Evolutionary conservation across 192 early-diverging fungal species (phyloP), one percentile per base, ranked within the genome.

Genomic region (Neocallimastix lanati): DNA sequence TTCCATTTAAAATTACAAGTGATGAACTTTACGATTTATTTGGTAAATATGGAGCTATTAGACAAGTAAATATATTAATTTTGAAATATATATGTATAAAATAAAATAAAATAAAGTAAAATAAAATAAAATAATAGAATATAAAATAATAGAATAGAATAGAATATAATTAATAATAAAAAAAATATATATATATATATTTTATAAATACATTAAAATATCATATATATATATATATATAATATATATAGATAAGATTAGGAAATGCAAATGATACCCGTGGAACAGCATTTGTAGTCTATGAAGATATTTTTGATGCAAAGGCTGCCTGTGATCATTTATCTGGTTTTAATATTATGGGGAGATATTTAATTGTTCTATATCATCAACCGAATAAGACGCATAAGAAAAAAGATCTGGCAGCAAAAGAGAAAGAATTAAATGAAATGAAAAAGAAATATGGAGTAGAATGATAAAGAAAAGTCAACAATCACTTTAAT

Each of bases 1-100:
- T 99, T 35, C 95, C 97, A 16, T 99, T 94, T 88, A 97, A 97
- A 86, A 96, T 98, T 82, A 94, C 97, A 13, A 81, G 92, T 0
- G 97, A 97, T 81, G 97, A 99, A 82, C 91, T 99, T 91, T 99
- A 95, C 82, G 97, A 99, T 82, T 88, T 99, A 76, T 99, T 99
- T 91, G 96, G 96, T 78, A 95, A 88, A 85, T 98, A 97, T 84
- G 95, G 95, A 25, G 91, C 94, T 2, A 94, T 97, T 79, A 88
- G 97, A 77, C 97, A 99, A 87, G 96, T 99, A 38, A 87, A 96
- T 83, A 83, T 93, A 78, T 88, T 84, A 82, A 81, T 77, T 15
- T 37, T 28, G 35, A 29, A n/a, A 27, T 38, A n/a, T 28, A 12
- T n/a, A 13, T 28, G 2, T 16, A 36, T n/a, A 81, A 29, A 21